phyloP scores from a whole-genome alignment of 768 basidiomycete species.

The Suillus subaureus region DNA sequence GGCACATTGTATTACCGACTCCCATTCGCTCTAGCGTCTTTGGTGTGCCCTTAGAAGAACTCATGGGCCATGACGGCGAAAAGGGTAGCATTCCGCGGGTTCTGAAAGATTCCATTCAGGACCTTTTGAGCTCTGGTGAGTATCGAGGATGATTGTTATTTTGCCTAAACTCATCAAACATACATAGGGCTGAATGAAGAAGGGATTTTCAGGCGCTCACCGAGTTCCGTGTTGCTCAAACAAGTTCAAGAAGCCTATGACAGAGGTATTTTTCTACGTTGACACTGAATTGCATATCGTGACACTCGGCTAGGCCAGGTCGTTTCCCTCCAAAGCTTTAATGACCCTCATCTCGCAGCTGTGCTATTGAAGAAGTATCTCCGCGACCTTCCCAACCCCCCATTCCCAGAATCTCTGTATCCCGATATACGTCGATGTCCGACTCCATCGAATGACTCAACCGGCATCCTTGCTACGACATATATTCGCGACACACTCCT shows the following conservation, averaged over 20 bases:
- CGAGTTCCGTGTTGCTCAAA: constrained; percentile 65
- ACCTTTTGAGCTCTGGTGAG: constrained; percentile 59
- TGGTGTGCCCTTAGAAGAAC: constrained; percentile 77
- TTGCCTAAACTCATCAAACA: background rate
- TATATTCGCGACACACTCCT: constrained; percentile 74
- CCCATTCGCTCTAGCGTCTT: constrained; percentile 66
- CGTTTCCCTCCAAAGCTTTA: constrained; percentile 74
- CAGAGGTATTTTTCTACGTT: constrained; percentile 48
- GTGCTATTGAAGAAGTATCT: constrained; percentile 87
- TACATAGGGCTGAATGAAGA: constrained; percentile 61
- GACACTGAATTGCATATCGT: constrained; percentile 6
- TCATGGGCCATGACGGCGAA: constrained; percentile 85
- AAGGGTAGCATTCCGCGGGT: constrained; percentile 83
- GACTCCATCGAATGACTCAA: constrained; percentile 47
- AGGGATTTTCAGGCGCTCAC: constrained; percentile 84
- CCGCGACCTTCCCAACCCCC: constrained; percentile 74
- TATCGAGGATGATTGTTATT: background rate
- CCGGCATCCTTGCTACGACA: constrained; percentile 56
- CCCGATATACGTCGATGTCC: constrained; percentile 71
- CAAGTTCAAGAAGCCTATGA: constrained; percentile 86
- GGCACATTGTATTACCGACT: constrained; percentile 65
- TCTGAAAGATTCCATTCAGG: constrained; percentile 74
- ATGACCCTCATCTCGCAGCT: constrained; percentile 79
- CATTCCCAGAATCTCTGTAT: constrained; percentile 76
- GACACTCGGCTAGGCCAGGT: constrained; percentile 57